Conservation (phyloP, 2,329 filamentous ascomycete species). For the Trichoderma semiorbis region DNA sequence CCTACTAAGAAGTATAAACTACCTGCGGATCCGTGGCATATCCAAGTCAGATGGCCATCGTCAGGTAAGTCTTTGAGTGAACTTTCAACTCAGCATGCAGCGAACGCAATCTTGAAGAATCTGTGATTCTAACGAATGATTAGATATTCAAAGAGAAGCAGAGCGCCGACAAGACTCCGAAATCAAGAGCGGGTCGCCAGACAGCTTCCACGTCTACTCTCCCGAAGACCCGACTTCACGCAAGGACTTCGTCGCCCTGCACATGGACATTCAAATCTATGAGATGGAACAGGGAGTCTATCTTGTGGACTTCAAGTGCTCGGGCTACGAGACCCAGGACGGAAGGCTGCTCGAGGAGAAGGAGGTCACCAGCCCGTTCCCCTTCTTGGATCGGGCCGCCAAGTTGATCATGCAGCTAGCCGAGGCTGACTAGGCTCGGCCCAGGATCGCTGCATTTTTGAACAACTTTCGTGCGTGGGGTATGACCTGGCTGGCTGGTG, state of each 20-base stretch:
- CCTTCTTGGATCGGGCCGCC: conserved; percentile 90
- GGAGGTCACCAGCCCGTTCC: conserved; percentile 91
- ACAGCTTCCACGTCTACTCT: conserved; percentile 39
- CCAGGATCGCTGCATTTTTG: neutral
- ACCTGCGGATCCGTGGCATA: conserved; percentile 94
- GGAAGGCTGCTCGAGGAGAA: conserved; percentile 82
- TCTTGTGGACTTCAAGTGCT: conserved; percentile 97
- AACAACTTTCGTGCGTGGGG: neutral
- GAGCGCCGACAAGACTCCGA: conserved; percentile 18
- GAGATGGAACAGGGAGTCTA: conserved; percentile 90
- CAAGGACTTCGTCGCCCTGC: conserved; percentile 76
- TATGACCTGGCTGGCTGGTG: neutral
- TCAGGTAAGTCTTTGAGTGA: conserved; percentile 59
- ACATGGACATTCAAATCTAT: conserved; percentile 94
- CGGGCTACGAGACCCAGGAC: conserved; percentile 81
- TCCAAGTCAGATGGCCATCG: conserved; percentile 84
- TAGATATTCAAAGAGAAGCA: conserved; percentile 9
- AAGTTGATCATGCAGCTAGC: conserved; percentile 90
- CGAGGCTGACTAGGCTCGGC: conserved; percentile 59
- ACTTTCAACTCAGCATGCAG: neutral
- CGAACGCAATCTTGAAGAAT: neutral
- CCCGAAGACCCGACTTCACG: conserved; percentile 39
- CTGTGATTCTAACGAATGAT: neutral
- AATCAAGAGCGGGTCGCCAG: conserved; percentile 26
- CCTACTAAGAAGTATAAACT: conserved; percentile 68